Evolutionary conservation across 139 green algal species (phyloP), one percentile per base, ranked within the genome.

Genomic region (Chara braunii): DNA sequence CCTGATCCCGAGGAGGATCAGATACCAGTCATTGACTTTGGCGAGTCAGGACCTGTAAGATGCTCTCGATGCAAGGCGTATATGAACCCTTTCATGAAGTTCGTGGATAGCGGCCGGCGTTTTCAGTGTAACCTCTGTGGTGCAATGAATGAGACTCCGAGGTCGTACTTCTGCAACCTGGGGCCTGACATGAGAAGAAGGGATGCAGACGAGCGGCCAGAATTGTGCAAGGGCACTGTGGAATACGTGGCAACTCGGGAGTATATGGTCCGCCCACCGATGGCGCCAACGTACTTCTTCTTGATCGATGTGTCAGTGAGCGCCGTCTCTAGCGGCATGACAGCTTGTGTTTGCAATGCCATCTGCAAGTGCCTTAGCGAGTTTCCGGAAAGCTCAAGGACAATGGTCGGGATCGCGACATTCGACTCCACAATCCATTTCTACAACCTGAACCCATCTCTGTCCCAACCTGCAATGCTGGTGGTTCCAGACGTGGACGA

Each of bases 81-180:
- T 80, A 94, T 99, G 78, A 99, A 96, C 84, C 92, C 92, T 2
- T 95, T 94, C 79, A 85, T 96, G 59, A 62, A 70, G 2, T 99
- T 90, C 82, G 78, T 80, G 14, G 92, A 99, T 57, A 84, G 85
- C 23, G 91, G 86, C 61, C 71, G 79, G 52, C 75, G 84, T 22
- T 96, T 91, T 64, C 66, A 75, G 52, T 98, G 92, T 81, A 97
- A 97, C 66, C 81, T 98, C 45, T 98, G 92, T 72, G 65, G 44
- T 72, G 40, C 1, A 37, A 56, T 88, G 51, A 94, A 92, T 59
- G 90, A 98, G 51, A 61, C 34, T 3, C 75, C 75, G 9, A 48
- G 83, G 22, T 89, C 96, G 51, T 97, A 95, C 84, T 92, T 86
- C 67, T 90, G 76, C 45, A 83, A 78, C 26, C 59, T 95, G 37